phyloP scores from a whole-genome alignment of 352 stramenopile genomes.

The Pythium pyrilobum region DNA sequence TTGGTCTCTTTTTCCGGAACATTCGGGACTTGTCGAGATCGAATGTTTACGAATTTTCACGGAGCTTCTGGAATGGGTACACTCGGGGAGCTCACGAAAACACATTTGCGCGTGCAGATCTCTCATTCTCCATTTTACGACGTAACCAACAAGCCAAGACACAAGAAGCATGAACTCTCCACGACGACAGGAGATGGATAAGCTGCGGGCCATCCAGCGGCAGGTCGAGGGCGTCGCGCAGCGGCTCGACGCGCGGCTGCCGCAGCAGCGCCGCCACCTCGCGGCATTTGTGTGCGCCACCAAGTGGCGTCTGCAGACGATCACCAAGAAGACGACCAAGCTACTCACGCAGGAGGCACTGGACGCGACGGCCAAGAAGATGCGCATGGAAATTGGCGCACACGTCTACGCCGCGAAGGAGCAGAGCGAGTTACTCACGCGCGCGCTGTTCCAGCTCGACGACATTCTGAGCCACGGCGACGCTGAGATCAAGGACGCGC shows the following conservation, averaged over 20 bases:
- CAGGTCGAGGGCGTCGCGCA: constrained; percentile 45
- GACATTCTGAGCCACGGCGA: constrained; percentile 59
- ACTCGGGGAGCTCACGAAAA: background rate
- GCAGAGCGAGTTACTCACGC: constrained; percentile 56
- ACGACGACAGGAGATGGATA: constrained; percentile 20
- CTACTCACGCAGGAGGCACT: constrained; percentile 8
- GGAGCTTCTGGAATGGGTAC: constrained; percentile 14
- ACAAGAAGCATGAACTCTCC: constrained; percentile 10
- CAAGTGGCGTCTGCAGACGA: constrained; percentile 43
- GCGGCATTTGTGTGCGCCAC: constrained; percentile 26
- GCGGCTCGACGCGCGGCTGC: constrained; percentile 27
- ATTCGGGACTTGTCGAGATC: constrained; percentile 9
- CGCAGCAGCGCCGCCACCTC: constrained; percentile 27
- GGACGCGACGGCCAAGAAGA: constrained; percentile 25
- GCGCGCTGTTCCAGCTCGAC: constrained; percentile 48
- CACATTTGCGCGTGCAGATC: background rate
- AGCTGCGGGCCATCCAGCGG: constrained; percentile 35
- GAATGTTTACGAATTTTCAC: constrained; percentile 12
- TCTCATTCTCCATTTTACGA: constrained; percentile 20
- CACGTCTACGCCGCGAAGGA: constrained; percentile 59
- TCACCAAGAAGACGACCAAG: background rate
- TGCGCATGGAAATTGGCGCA: constrained; percentile 43
- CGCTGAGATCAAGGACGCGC: constrained; percentile 34
- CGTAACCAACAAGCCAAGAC: background rate
- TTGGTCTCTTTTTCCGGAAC: background rate